Evolutionary conservation across 345 rosid species (phyloP), one percentile per base, ranked within the genome.

Genomic region (Corymbia maculata): DNA sequence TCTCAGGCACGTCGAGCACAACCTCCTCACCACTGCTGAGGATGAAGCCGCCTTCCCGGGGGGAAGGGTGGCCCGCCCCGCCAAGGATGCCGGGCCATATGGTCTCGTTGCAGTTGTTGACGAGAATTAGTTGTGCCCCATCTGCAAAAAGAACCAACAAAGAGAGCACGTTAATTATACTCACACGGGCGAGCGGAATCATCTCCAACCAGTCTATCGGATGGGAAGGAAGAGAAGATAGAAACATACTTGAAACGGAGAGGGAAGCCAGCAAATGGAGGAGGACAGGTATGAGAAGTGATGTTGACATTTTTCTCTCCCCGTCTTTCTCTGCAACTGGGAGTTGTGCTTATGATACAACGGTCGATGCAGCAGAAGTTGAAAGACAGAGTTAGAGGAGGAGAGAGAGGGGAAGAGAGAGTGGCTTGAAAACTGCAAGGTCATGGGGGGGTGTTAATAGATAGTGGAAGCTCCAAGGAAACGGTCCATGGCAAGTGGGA

Each of bases 51-150:
- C 94, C 94, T 12, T 90, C 89, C 44, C 59, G 86, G 1, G 91
- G 92, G 5, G 93, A 88, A 6, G 89, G 87, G 17, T 91, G 90
- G 51, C 92, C 92, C 5, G 92, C 92, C n/a, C 89, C 85, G 30
- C 92, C 92, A 5, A 91, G 93, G n/a, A 93, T 36, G 80, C 93
- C 94, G 1, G 94, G 93, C 94, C 94, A 93, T 68, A 93, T 61
- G 91, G 89, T 90, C 28, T 93, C 93, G 9, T 91, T 90, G 90
- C 94, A 93, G 88, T 92, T 92, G 89, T 93, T 93, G 68, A 91
- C 93, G 4, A 93, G 36, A 53, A 91, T 91, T 30, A 93, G 84
- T 19, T 86, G 86, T 55, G 51, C 84, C 80, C 90, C 90, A 89
- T 86, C 90, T 89, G 88, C 90, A 32, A 42, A 44, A 88, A 36